Percentiles rank a stretch among this genome's conserved stretches.
phyloP scores from a whole-genome alignment of 1,139 yeast genomes.

The Magnusiomyces suaveolens region DNA sequence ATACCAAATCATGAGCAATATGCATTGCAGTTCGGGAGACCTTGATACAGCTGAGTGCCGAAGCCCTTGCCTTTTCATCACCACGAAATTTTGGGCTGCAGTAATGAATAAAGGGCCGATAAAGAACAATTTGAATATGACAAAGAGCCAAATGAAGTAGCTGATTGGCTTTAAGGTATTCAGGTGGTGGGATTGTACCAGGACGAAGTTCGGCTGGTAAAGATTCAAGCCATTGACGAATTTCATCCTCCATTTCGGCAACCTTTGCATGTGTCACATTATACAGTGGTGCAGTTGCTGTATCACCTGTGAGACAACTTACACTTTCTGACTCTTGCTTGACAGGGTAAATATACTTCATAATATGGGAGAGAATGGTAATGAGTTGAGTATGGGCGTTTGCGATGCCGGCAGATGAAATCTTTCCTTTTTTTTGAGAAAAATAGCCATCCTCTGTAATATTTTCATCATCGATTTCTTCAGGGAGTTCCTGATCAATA shows the following conservation, averaged over 20 bases:
- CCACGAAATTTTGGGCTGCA: constrained; percentile 40
- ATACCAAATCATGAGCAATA: constrained; percentile 73
- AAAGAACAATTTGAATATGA: constrained; percentile 75
- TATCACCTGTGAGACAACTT: constrained; percentile 11
- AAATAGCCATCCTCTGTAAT: constrained; percentile 53
- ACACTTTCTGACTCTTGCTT: constrained; percentile 28
- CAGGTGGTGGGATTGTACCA: constrained; percentile 53
- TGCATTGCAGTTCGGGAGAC: constrained; percentile 80
- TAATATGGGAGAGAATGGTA: constrained; percentile 47
- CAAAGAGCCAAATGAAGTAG: constrained; percentile 68
- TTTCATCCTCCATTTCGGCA: constrained; percentile 62
- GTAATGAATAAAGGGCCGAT: constrained; percentile 87
- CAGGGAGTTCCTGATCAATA: constrained; percentile 80
- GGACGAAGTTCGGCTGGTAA: constrained; percentile 69
- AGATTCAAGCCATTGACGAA: constrained; percentile 65
- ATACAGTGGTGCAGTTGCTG: constrained; percentile 8
- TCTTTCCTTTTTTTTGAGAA: constrained; percentile 32
- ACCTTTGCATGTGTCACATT: constrained; percentile 50
- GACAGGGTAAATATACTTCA: constrained; percentile 48
- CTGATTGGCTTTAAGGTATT: constrained; percentile 64
- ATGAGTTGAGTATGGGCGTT: constrained; percentile 75
- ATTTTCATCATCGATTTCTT: constrained; percentile 79
- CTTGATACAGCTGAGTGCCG: constrained; percentile 77
- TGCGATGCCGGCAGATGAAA: constrained; percentile 74
- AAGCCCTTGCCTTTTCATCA: constrained; percentile 47